Conservation (phyloP, 257 asterid species). For the Primulina huaijiensis region DNA sequence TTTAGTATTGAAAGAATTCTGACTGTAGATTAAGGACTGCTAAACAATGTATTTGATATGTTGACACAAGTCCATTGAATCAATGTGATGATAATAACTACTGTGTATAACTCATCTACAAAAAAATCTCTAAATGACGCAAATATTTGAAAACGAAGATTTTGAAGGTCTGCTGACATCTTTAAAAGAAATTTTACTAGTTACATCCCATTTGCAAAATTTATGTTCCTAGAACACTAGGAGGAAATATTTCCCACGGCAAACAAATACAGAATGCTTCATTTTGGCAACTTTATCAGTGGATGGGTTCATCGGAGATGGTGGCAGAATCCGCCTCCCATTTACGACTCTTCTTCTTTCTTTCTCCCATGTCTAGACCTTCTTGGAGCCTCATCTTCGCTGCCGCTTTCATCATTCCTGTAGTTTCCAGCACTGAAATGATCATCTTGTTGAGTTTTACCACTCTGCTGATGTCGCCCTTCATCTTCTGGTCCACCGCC, state of each 20-base stretch:
- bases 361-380: slow-evolving; percentile 84
- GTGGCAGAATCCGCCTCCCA: slow-evolving; percentile 38
- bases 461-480: slow-evolving; percentile 34
- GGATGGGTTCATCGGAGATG: slow-evolving; percentile 33
- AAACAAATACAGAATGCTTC: background rate
- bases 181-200: background rate
- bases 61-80: background rate
- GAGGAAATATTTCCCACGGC: background rate
- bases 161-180: background rate
- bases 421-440: slow-evolving; percentile 47
- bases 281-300: slow-evolving; percentile 19
- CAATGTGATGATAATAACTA: background rate
- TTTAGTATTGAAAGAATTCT: background rate
- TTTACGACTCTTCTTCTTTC: slow-evolving; percentile 68
- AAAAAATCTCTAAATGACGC: background rate
- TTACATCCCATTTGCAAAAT: background rate
- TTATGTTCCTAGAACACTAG: background rate
- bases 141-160: background rate
- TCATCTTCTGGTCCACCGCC: slow-evolving; percentile 39
- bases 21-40: background rate
- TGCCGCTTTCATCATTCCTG: slow-evolving; percentile 64
- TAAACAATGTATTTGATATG: background rate
- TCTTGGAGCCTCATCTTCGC: slow-evolving; percentile 93
- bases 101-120: background rate
- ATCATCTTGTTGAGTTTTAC: slow-evolving; percentile 43